phyloP scores from a whole-genome alignment of 1,284 basidiomycete species.

The Coriolopsis trogii region DNA sequence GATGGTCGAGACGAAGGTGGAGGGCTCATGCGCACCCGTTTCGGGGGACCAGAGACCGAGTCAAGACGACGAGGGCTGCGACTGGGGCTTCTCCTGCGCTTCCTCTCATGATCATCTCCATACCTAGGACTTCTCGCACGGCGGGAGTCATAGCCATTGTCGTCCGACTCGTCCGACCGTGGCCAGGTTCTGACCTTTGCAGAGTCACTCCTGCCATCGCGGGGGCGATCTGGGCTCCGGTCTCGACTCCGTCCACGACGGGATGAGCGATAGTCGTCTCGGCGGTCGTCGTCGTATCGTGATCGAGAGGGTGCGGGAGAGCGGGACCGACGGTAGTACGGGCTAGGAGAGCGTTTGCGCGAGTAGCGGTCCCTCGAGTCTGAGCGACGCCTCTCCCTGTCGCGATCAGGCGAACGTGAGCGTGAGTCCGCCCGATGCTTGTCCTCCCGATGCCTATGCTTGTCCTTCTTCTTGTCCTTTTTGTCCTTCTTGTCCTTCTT shows the following conservation, averaged over 20 bases:
- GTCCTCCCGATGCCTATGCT: slow-evolving; percentile 39
- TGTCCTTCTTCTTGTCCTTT: slow-evolving; percentile 59
- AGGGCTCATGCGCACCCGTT: slow-evolving; percentile 45
- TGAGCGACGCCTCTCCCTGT: slow-evolving; percentile 37
- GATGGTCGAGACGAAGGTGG: slow-evolving; percentile 36
- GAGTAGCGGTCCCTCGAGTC: slow-evolving; percentile 40
- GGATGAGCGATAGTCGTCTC: slow-evolving; percentile 23
- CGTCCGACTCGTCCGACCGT: slow-evolving; percentile 52
- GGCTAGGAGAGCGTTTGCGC: slow-evolving; percentile 42
- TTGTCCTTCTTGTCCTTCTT: slow-evolving; percentile 71
- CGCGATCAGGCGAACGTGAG: slow-evolving; percentile 40
- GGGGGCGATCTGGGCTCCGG: slow-evolving; percentile 32
- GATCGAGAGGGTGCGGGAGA: slow-evolving; percentile 37
- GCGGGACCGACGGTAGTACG: slow-evolving; percentile 41
- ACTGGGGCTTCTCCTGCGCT: slow-evolving; percentile 53
- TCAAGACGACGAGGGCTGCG: slow-evolving; percentile 34
- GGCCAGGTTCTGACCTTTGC: slow-evolving; percentile 38
- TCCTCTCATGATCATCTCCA: slow-evolving; percentile 33
- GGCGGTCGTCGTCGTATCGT: slow-evolving; percentile 34
- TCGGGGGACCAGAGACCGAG: slow-evolving; percentile 30
- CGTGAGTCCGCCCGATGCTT: slow-evolving; percentile 35
- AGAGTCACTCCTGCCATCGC: slow-evolving; percentile 20
- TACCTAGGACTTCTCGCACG: slow-evolving; percentile 28
- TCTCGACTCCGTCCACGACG: slow-evolving; percentile 33
- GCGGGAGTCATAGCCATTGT: slow-evolving; percentile 34